Percentiles rank a stretch among this genome's conserved stretches.
phyloP scores from a whole-genome alignment of 768 basidiomycete genomes.

The Pleurotus tuber-regium region DNA sequence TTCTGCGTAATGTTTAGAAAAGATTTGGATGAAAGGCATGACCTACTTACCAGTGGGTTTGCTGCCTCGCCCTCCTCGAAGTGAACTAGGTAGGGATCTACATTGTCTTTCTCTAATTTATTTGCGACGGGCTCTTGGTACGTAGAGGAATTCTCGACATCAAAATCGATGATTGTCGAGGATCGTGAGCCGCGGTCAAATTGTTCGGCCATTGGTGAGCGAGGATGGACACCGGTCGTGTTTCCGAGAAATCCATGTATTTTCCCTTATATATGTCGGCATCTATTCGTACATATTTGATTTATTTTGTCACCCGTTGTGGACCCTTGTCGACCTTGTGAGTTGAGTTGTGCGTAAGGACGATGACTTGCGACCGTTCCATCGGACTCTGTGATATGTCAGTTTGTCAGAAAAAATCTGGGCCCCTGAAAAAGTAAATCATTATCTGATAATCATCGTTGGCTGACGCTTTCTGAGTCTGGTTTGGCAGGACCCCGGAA shows the following conservation, averaged over 20 bases:
- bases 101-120: slow-evolving; percentile 9
- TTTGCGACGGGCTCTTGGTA: slow-evolving; percentile 1
- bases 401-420: too few relatives aligned
- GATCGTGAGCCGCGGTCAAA: slow-evolving; percentile 1
- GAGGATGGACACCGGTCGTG: neutral
- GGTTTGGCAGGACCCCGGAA: too few relatives aligned
- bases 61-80: slow-evolving; percentile 38
- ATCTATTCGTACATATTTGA: neutral
- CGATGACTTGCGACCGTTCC: neutral
- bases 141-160: slow-evolving; percentile 7
- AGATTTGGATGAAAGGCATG: slow-evolving; percentile 4
- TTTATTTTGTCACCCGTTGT: neutral
- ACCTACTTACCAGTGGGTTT: slow-evolving; percentile 42
- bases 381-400: too few relatives aligned
- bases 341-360: slow-evolving; percentile 3
- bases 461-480: too few relatives aligned
- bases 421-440: too few relatives aligned
- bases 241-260: neutral
- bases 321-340: neutral
- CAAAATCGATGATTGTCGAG: slow-evolving; percentile 15
- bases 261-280: neutral
- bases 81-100: slow-evolving; percentile 32
- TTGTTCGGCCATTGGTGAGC: neutral
- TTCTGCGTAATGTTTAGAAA: slow-evolving; percentile 32
- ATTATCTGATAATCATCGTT: too few relatives aligned